phyloP scores from a whole-genome alignment of 345 rosid species.

The Lepidium africanum region DNA sequence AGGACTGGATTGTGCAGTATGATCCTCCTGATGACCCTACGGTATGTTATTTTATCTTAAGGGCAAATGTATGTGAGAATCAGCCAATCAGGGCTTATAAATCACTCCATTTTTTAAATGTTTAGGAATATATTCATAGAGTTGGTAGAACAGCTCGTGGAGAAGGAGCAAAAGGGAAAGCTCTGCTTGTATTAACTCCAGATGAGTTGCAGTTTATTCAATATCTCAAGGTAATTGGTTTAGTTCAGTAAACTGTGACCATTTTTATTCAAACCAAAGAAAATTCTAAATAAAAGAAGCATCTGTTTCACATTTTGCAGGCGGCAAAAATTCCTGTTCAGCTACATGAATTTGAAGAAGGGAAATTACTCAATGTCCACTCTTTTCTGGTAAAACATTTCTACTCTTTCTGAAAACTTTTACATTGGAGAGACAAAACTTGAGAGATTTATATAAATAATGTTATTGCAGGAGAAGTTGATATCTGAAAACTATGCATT shows the following conservation, averaged over 20 bases:
- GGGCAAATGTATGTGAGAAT: neutral
- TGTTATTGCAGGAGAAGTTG: conserved; percentile 64
- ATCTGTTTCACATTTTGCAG: conserved; percentile 28
- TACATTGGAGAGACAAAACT: neutral
- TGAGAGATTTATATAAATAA: neutral
- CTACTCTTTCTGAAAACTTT: neutral
- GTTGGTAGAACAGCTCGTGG: conserved; percentile 99
- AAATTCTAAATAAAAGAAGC: neutral
- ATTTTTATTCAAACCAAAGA: neutral
- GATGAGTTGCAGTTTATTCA: conserved; percentile 78
- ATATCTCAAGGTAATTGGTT: conserved; percentile 58
- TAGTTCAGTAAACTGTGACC: neutral
- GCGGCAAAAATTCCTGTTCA: conserved; percentile 86
- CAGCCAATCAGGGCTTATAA: no score
- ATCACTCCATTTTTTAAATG: neutral
- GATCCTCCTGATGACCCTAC: conserved; percentile 98
- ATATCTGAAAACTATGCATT: conserved; percentile 63
- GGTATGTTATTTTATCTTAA: conserved; percentile 29
- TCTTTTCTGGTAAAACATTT: conserved; percentile 59
- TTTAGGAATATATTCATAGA: conserved; percentile 91
- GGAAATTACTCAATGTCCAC: conserved; percentile 64
- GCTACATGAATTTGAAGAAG: conserved; percentile 67
- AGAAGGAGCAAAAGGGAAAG: conserved; percentile 95
- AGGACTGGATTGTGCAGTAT: conserved; percentile 98
- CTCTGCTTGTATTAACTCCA: conserved; percentile 76